Evolutionary conservation across 495 filamentous ascomycete species (phyloP), one percentile per base, ranked within the genome.

Genomic region (Lophiotrema nucula): DNA sequence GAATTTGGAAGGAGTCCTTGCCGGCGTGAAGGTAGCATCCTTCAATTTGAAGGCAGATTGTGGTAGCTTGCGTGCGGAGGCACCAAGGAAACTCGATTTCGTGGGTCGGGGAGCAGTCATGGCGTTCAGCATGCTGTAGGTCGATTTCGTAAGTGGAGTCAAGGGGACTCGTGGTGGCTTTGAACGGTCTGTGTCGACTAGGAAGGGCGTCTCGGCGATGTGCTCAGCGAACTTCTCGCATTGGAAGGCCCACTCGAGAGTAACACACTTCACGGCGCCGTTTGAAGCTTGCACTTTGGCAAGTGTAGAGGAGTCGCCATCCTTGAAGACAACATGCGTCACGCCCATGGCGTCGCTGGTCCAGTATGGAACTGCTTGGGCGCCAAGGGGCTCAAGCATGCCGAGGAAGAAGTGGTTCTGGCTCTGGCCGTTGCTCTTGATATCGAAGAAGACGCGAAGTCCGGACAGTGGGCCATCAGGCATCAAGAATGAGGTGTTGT

Each of bases 241-340:
- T 39, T 66, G 63, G 11, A 69, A 27, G 21, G 51, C 49, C 55
- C 55, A 69, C 13, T 55, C 63, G 28, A 67, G 27, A 31, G 60
- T 64, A 28, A 69, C 66, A 46, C 58, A 63, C 13, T 57, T 64
- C 12, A 96, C 88, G 19, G 88, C 76, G 1, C 88, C 90, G 18
- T 80, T 78, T 27, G 83, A 85, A 58, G 87, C 79, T 48, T 84
- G 78, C 6, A 95, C 89, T 70, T 95, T 97, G 70, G 96, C 87
- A 48, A 97, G 69, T 0, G 92, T 97, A 28, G 88, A 81, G 50
- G 89, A 83, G 8, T 86, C 86, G 38, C 93, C 93, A 72, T 96
- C 93, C 67, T 97, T 97, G 74, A 88, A 98, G 1, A 98, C 84
- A 1, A 98, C 88, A 65, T 98, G 93, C 3, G 93, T 98, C 67